Conservation (phyloP, 1,139 yeast genomes). For the Pichia sp. region DNA sequence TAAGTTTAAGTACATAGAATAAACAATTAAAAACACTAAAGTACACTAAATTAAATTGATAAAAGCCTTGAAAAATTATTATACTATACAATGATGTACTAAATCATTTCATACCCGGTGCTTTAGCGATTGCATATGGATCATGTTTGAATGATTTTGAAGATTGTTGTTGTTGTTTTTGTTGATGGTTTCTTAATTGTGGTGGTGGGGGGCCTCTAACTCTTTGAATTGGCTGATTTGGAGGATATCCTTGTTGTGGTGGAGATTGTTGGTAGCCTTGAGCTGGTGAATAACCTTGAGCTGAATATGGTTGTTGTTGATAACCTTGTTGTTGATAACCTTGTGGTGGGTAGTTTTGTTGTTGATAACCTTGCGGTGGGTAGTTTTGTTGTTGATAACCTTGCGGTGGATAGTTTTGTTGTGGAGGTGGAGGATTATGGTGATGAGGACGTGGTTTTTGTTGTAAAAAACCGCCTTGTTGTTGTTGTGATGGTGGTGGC, state of each 20-base stretch:
- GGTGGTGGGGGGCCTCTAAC: conserved; percentile 11
- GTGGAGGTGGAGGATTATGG: not conserved
- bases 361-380: not conserved
- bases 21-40: not conserved
- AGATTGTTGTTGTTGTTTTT: not conserved
- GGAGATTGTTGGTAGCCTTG: not conserved
- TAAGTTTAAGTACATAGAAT: not conserved
- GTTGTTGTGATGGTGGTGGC: conserved; percentile 3
- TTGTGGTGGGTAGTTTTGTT: not conserved
- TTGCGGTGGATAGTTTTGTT: not conserved
- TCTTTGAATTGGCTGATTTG: conserved; percentile 4
- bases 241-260: conserved; percentile 6
- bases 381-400: conserved; percentile 6
- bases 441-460: not conserved
- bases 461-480: not conserved
- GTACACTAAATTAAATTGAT: not conserved
- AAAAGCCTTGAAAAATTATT: not conserved
- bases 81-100: not conserved
- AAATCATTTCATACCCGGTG: conserved; percentile 1
- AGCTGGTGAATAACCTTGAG: not conserved
- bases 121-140: conserved; percentile 17
- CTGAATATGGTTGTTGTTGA: not conserved
- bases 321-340: not conserved
- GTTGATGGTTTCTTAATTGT: conserved; percentile 6
- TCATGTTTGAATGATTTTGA: conserved; percentile 17